A percentile compares a stretch with the other conserved stretches of the same genome.
phyloP scores from a whole-genome alignment of 495 filamentous ascomycete species.

The Aspergillus haitiensis region DNA sequence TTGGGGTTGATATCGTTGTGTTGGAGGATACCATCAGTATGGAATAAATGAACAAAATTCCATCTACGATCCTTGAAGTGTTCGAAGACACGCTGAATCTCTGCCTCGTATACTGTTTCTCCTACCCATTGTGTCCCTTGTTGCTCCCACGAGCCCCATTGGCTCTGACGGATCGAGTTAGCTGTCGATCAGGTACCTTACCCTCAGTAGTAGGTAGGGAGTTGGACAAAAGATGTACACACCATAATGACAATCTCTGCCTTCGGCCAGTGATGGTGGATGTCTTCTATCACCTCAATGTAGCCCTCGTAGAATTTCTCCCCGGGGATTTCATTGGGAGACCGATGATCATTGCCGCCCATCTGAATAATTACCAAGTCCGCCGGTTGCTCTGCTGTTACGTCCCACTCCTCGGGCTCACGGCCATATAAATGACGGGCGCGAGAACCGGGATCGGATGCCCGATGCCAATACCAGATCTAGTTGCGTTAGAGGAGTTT shows the following conservation, averaged over 20 bases:
- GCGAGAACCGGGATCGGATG: constrained; percentile 58
- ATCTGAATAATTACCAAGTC: constrained; percentile 69
- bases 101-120: constrained; percentile 51
- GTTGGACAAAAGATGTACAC: constrained; percentile 18
- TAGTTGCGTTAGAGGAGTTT: constrained; percentile 40
- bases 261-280: constrained; percentile 61
- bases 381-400: constrained; percentile 56
- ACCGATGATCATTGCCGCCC: constrained; percentile 67
- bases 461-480: constrained; percentile 66
- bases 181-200: neutral
- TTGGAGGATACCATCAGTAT: constrained; percentile 65
- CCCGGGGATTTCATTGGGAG: constrained; percentile 60
- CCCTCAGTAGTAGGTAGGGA: neutral
- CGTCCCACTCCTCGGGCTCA: constrained; percentile 60
- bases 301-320: constrained; percentile 56
- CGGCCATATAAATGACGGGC: constrained; percentile 52
- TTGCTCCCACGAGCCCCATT: constrained; percentile 60
- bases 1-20: constrained; percentile 67
- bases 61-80: constrained; percentile 52
- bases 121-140: constrained; percentile 55
- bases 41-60: constrained; percentile 64
- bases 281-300: constrained; percentile 57
- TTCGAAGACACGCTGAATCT: constrained; percentile 54
- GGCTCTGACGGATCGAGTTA: constrained; percentile 45
- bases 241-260: constrained; percentile 66